These are phyloP conservation scores for Piromyces finnis DNA, from an alignment of 192 early-diverging fungal species.

Conservation along the genomic window DNA sequence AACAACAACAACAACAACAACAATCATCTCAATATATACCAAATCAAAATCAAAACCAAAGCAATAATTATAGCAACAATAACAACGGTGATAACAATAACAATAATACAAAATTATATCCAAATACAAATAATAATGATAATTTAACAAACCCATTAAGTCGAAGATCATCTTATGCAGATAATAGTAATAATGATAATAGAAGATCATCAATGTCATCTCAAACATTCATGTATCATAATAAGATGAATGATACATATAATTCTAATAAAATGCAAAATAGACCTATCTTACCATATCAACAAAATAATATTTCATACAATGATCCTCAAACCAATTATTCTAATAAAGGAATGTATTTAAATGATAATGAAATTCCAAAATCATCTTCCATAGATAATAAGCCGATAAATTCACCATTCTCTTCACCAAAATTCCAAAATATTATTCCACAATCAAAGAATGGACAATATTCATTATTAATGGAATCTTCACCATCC, in stretches of 20 bases:
- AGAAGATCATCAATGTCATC: background rate
- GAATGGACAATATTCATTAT: background rate
- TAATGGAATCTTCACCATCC: background rate
- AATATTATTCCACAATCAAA: background rate
- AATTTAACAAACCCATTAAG: background rate
- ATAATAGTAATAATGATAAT: background rate
- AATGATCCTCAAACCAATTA: background rate
- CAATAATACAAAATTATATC: background rate
- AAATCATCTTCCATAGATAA: background rate
- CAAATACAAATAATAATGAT: background rate
- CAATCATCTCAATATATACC: no score
- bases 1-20: no score
- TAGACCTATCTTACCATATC: background rate
- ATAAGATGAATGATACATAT: background rate
- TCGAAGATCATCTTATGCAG: background rate
- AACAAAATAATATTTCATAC: background rate
- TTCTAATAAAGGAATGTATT: background rate
- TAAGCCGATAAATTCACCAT: background rate
- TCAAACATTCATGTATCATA: background rate
- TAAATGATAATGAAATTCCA: no score
- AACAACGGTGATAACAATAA: background rate
- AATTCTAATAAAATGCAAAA: background rate
- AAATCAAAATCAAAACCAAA: no score
- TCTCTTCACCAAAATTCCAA: background rate
- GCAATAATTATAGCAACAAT: background rate